Evolutionary conservation across 208 protist species (phyloP), one percentile per base, ranked within the genome.

Genomic region (Acanthamoeba castellanii): DNA sequence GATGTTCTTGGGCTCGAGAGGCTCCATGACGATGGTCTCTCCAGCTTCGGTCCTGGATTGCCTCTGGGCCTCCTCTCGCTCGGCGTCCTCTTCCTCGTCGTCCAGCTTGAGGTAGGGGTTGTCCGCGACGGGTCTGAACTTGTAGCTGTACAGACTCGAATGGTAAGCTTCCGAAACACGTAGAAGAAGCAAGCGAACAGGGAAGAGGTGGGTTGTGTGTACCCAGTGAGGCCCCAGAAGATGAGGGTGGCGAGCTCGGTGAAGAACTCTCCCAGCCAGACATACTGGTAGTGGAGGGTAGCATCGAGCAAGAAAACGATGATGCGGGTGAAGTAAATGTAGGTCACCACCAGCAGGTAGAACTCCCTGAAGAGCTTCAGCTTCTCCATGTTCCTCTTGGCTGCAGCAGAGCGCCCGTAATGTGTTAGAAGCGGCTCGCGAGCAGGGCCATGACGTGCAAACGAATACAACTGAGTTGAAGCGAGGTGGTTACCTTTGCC

Each of bases 261-360:
- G 84, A 91, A 91, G 84, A 91, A 91, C 55, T 34, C 42, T 25
- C 55, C 50, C n/a, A 91, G 52, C 84, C 84, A 91, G 42, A 70
- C 59, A 42, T 52, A 64, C 30, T 91, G 84, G 59, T 68, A 91
- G 84, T 34, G 84, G 34, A 91, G 84, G 34, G 84, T 91, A 34
- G 84, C 52, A 64, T 91, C 84, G 20, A 91, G 52, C 84, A 91
- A 91, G 84, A 52, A 91, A 34, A 98, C 81, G 57, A 98, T 95
- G 92, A 98, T 98, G 55, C 98, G 95, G 32, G 97, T 98, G 87
- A 98, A 98, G 95, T 98, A 98, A 34, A 98, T 95, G 95, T 98
- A 98, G 30, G 94, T 93, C 37, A 98, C 95, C 22, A 98, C 95
- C 55, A 97, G 52, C 27, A 98, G 78, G 95, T 98, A 98, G 94